phyloP scores from a whole-genome alignment of 257 asterid genomes.

The Jaltomata sinuosa region DNA sequence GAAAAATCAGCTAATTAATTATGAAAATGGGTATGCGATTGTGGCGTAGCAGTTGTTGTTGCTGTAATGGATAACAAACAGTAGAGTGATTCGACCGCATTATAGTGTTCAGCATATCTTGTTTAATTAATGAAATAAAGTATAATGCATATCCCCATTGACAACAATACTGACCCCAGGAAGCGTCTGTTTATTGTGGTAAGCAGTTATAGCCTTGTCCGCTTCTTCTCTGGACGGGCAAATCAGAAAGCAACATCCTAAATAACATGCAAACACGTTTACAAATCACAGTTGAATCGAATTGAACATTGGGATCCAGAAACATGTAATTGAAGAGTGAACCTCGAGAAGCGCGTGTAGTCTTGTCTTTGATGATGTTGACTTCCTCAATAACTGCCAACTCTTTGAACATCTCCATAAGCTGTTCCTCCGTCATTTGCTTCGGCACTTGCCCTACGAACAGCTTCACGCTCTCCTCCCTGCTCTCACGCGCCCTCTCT shows the following conservation, averaged over 20 bases:
- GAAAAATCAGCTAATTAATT: not conserved
- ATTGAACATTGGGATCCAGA: slow-evolving; percentile 46
- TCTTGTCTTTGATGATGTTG: slow-evolving; percentile 81
- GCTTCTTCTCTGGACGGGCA: slow-evolving; percentile 96
- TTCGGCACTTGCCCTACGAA: slow-evolving; percentile 97
- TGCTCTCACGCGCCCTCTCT: slow-evolving; percentile 19
- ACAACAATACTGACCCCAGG: slow-evolving; percentile 55
- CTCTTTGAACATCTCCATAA: slow-evolving; percentile 53
- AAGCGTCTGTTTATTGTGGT: slow-evolving; percentile 76
- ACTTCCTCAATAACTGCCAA: slow-evolving; percentile 78
- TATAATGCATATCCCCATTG: not conserved
- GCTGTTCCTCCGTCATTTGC: slow-evolving; percentile 73
- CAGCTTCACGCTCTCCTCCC: slow-evolving; percentile 84
- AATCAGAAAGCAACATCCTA: slow-evolving; percentile 83
- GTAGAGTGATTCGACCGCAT: not conserved
- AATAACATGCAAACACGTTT: not conserved
- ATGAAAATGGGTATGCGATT: not conserved
- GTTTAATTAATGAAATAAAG: not conserved
- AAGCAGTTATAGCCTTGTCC: slow-evolving; percentile 81
- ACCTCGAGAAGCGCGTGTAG: slow-evolving; percentile 93
- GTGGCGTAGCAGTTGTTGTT: not conserved
- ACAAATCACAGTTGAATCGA: slow-evolving; percentile 10
- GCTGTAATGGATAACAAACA: not conserved
- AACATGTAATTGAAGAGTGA: not conserved
- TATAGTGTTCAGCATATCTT: not conserved